Conservation (phyloP, 352 stramenopile species). For the Phytophthora pinifolia region DNA sequence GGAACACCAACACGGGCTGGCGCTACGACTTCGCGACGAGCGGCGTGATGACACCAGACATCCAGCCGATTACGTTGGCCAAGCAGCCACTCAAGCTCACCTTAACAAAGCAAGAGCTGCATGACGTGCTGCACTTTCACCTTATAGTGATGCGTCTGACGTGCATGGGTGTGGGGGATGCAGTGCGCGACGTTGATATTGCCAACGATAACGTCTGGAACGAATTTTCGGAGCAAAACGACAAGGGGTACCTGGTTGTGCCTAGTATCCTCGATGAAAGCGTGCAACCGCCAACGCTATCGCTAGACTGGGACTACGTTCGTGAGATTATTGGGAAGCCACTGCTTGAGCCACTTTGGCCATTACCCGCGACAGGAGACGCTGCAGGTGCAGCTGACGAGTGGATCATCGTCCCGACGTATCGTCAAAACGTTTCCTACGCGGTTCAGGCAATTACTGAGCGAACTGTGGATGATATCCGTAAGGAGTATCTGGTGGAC, state of each 20-base stretch:
- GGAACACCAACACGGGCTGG: slow-evolving; percentile 79
- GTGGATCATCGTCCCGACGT: slow-evolving; percentile 75
- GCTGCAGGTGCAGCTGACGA: slow-evolving; percentile 32
- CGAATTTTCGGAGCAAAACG: slow-evolving; percentile 86
- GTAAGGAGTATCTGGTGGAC: slow-evolving; percentile 45
- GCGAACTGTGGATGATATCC: slow-evolving; percentile 47
- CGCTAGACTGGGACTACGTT: slow-evolving; percentile 71
- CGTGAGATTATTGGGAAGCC: slow-evolving; percentile 59
- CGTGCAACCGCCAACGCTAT: slow-evolving; percentile 17
- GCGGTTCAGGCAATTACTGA: slow-evolving; percentile 46
- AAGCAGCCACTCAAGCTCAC: slow-evolving; percentile 43
- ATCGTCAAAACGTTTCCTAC: slow-evolving; percentile 74
- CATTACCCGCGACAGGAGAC: slow-evolving; percentile 35
- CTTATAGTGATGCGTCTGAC: slow-evolving; percentile 76
- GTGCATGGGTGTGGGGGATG: slow-evolving; percentile 77
- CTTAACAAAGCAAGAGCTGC: slow-evolving; percentile 58
- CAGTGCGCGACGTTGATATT: slow-evolving; percentile 68
- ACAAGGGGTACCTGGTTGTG: slow-evolving; percentile 87
- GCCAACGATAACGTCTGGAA: slow-evolving; percentile 61
- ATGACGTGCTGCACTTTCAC: slow-evolving; percentile 73
- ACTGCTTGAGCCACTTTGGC: slow-evolving; percentile 72
- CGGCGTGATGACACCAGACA: slow-evolving; percentile 62
- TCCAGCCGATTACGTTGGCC: slow-evolving; percentile 63
- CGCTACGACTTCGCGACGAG: slow-evolving; percentile 82
- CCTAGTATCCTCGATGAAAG: slow-evolving; percentile 42